Base-by-base conservation (phyloP, 352 stramenopile genomes). In the Thalassiosira hispida region DNA sequence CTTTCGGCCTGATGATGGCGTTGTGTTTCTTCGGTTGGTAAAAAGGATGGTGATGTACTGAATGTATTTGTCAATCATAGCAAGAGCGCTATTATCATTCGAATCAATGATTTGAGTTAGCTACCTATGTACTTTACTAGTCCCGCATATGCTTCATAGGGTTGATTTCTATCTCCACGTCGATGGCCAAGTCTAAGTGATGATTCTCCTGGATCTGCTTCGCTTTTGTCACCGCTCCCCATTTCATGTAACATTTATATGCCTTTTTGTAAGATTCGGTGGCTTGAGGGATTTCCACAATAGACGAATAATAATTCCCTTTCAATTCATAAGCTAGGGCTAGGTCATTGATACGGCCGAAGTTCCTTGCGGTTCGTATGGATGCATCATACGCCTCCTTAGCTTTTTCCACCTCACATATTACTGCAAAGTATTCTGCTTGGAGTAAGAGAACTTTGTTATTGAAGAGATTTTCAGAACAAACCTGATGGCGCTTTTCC, bases 221-320 rank as follows among this genome's bases (percentile, higher is more conserved):
- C 22, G 52, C 52, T 61, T 38, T 38, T 29, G 4, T 31, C 16
- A 18, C 6, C 12, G 52, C 52, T 5, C 52, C 52, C 52, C 52
- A 61, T 29, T 29, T 7, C 52, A 61, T 61, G 52, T 61, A 33
- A 33, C 14, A 18, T 2, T 8, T 61, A 31, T 29, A 12, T 23
- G 52, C 52, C 6, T 31, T 23, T 61, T 61, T 61, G 18, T 61
- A 31, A 16, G 52, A 23, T 31, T 23, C 52, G 3, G 12, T 61
- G 52, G 52, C 52, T 61, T 61, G 7, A 23, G 16, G 52, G 23
- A 31, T 61, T 61, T 61, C 52, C n/a, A 31, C 52, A 33, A 61
- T 61, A 4, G 52, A 61, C 2, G 52, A 23, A 2, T 31, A 61
- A 20, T 61, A 31, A 33, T 31, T 23, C 16, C 52, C 52, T 29